These are phyloP conservation scores for Diddensiella transvaalensis DNA, from an alignment of 805 yeast genomes.

Conservation along the genomic window DNA sequence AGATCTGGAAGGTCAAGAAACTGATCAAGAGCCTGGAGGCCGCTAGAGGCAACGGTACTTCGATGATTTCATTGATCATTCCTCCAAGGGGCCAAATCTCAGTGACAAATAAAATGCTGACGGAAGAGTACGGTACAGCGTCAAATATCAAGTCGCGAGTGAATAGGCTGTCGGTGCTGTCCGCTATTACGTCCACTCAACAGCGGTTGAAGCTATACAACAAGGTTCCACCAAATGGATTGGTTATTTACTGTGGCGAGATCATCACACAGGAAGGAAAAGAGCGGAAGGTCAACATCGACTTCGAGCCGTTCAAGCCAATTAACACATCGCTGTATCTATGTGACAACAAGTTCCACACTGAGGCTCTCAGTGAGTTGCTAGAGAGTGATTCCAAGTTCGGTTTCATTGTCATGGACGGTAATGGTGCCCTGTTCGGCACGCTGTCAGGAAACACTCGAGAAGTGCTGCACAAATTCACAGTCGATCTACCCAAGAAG, in stretches of 20 bases:
- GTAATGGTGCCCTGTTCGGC: constrained; percentile 97
- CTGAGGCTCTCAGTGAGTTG: constrained; percentile 92
- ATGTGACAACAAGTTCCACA: constrained; percentile 98
- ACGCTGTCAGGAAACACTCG: constrained; percentile 94
- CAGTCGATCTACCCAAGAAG: constrained; percentile 97
- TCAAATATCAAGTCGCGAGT: constrained; percentile 97
- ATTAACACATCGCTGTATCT: constrained; percentile 93
- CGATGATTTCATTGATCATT: constrained; percentile 94
- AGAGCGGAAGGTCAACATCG: constrained; percentile 93
- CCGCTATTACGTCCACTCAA: constrained; percentile 98
- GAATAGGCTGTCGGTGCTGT: constrained; percentile 87
- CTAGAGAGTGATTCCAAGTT: constrained; percentile 93
- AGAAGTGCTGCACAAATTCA: constrained; percentile 92
- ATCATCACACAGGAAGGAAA: constrained; percentile 96
- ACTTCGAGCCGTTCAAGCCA: constrained; percentile 98
- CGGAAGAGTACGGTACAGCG: constrained; percentile 99
- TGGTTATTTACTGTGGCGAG: constrained; percentile 98
- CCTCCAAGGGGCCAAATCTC: constrained; percentile 96
- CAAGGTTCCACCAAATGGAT: constrained; percentile 89
- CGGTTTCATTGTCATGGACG: constrained; percentile 99
- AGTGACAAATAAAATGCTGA: constrained; percentile 80
- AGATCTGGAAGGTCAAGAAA: constrained; percentile 98
- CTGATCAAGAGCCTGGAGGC: constrained; percentile 78
- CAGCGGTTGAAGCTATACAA: constrained; percentile 89
- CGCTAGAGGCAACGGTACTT: constrained; percentile 98